These are phyloP conservation scores for Sarocladiaceae sp. DNA, from an alignment of 2,329 filamentous ascomycete genomes.

Conservation along the genomic window DNA sequence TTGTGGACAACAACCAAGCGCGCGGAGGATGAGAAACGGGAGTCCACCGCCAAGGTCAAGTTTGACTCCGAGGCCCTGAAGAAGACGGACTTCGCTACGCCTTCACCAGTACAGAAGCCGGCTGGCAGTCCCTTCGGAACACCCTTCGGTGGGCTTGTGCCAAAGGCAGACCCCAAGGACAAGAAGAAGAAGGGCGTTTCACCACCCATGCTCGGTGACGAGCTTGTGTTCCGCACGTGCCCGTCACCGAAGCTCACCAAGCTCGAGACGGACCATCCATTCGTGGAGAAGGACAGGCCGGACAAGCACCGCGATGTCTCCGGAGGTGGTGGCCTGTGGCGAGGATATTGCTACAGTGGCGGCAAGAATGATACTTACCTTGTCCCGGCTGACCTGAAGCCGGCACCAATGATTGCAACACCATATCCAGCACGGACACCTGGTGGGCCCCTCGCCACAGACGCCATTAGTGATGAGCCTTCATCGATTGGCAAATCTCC, in stretches of 20 bases:
- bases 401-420: constrained; percentile 44
- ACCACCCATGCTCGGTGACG: constrained; percentile 82
- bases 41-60: constrained; percentile 14
- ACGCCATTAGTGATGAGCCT: constrained; percentile 38
- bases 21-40: constrained; percentile 17
- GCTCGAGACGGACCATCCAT: constrained; percentile 70
- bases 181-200: constrained; percentile 47
- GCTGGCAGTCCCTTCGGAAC: constrained; percentile 30
- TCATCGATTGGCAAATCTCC: constrained; percentile 19
- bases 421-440: constrained; percentile 34
- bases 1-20: constrained; percentile 34
- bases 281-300: constrained; percentile 40
- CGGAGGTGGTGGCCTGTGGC: constrained; percentile 65
- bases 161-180: constrained; percentile 35
- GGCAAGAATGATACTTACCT: constrained; percentile 29
- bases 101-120: neutral
- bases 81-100: constrained; percentile 2
- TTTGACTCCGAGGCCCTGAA: neutral
- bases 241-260: constrained; percentile 77
- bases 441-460: constrained; percentile 37
- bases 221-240: constrained; percentile 76
- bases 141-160: constrained; percentile 34
- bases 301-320: constrained; percentile 48
- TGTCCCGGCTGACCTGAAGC: constrained; percentile 36
- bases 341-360: constrained; percentile 56